These are phyloP conservation scores for Fusarium chlamydosporum DNA, from an alignment of 2,329 filamentous ascomycete genomes.

Conservation along the genomic window DNA sequence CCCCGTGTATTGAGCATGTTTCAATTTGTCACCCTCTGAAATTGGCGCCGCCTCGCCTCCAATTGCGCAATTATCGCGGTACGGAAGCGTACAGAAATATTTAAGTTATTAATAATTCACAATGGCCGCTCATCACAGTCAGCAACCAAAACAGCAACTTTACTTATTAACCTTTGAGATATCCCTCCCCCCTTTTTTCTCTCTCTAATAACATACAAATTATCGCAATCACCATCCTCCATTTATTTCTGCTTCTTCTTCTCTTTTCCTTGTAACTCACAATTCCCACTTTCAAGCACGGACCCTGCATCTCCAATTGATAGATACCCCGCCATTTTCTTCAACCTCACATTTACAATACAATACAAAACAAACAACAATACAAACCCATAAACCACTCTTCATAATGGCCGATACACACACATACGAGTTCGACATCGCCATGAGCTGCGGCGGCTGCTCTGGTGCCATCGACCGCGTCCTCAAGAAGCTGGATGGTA, in stretches of 20 bases:
- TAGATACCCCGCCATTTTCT: slow-evolving; percentile 41
- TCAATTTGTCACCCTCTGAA: slow-evolving; percentile 34
- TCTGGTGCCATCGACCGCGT: slow-evolving; percentile 93
- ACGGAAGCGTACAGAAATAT: slow-evolving; percentile 8
- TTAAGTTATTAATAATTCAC: slow-evolving; percentile 43
- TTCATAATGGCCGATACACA: slow-evolving; percentile 79
- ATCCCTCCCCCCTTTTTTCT: not conserved
- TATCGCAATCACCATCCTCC: not conserved
- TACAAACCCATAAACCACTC: slow-evolving; percentile 1
- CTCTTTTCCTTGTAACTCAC: not conserved
- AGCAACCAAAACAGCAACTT: slow-evolving; percentile 28
- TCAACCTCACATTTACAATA: slow-evolving; percentile 8
- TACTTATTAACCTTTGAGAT: not conserved
- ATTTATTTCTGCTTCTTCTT: not conserved
- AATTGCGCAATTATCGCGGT: slow-evolving; percentile 51
- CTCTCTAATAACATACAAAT: slow-evolving; percentile 16
- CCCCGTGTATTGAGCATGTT: slow-evolving; percentile 48
- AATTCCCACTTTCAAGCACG: slow-evolving; percentile 26
- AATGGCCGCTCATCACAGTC: slow-evolving; percentile 30
- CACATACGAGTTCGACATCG: slow-evolving; percentile 94
- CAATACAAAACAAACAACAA: not conserved
- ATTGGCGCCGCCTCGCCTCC: slow-evolving; percentile 20
- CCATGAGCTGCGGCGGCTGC: slow-evolving; percentile 96
- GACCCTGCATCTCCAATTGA: slow-evolving; percentile 22
- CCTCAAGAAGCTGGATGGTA: slow-evolving; percentile 91